Conservation (phyloP, 169 alveolate species). For the Babesia divergens region DNA sequence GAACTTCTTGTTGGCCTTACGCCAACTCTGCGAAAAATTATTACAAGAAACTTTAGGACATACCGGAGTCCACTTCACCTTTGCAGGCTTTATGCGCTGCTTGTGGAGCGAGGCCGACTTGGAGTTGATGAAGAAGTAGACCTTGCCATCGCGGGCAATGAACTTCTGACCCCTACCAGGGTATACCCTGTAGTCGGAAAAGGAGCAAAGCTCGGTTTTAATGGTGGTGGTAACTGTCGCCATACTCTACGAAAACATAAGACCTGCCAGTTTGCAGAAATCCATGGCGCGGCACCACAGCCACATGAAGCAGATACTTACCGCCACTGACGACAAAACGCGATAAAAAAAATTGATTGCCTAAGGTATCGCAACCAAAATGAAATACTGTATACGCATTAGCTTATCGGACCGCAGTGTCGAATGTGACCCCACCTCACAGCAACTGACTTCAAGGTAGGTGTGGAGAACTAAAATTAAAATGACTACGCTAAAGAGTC, state of each 20-base stretch:
- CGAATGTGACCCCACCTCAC: conserved; percentile 27
- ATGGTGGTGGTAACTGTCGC: conserved; percentile 82
- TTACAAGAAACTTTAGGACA: neutral
- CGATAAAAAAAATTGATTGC: neutral
- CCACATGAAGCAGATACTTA: neutral
- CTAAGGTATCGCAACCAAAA: neutral
- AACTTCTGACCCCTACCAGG: conserved; percentile 97
- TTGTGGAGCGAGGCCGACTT: conserved; percentile 90
- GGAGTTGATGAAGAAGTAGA: conserved; percentile 82
- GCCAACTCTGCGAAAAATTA: conserved; percentile 83
- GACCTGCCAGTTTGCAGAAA: neutral
- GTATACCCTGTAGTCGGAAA: conserved; percentile 94
- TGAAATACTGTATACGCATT: neutral
- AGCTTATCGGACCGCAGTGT: neutral
- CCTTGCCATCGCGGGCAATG: conserved; percentile 95
- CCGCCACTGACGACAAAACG: conserved; percentile 1
- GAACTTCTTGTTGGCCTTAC: conserved; percentile 94
- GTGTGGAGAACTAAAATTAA: neutral
- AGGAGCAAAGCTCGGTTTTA: conserved; percentile 95
- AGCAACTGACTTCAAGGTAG: neutral
- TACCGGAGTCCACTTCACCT: conserved; percentile 93
- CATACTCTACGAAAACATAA: conserved; percentile 55
- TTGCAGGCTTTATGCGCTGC: conserved; percentile 92
- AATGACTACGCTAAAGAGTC: neutral
- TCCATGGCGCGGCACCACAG: neutral